Conservation (phyloP, 352 stramenopile genomes). For the Phytophthora palmivora region DNA sequence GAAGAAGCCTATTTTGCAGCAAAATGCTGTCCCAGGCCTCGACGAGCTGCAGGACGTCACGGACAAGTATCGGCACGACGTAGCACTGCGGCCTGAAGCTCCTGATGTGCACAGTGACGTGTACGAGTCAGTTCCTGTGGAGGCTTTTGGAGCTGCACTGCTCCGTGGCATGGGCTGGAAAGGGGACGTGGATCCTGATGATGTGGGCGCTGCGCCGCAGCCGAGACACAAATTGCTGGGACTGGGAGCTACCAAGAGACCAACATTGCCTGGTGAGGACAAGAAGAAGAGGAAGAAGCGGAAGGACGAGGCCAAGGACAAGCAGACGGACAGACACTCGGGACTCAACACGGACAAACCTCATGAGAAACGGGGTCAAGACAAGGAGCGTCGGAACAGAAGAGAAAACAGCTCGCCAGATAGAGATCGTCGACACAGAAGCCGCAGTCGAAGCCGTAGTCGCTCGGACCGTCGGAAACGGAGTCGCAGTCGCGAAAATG, state of each 20-base stretch:
- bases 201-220: conserved; percentile 54
- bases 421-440: conserved; percentile 14
- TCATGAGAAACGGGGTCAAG: conserved; percentile 7
- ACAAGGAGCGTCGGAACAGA: conserved; percentile 19
- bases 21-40: conserved; percentile 77
- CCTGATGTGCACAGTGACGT: conserved; percentile 83
- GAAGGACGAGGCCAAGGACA: conserved; percentile 13
- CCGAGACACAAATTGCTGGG: conserved; percentile 93
- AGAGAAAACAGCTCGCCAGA: conserved; percentile 11
- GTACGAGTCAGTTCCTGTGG: conserved; percentile 92
- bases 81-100: conserved; percentile 80
- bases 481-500: conserved; percentile 19
- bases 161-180: conserved; percentile 98
- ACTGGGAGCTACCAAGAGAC: conserved; percentile 89
- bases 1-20: conserved; percentile 68
- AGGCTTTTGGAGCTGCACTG: conserved; percentile 96
- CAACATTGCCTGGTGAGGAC: conserved; percentile 48
- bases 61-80: conserved; percentile 86
- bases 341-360: conserved; percentile 20
- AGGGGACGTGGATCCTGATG: conserved; percentile 63
- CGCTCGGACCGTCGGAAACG: conserved; percentile 19
- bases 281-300: conserved; percentile 52
- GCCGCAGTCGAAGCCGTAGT: conserved; percentile 6
- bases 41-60: conserved; percentile 74
- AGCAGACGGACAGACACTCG: conserved; percentile 9